Percentiles rank a stretch among this genome's conserved stretches.
phyloP scores from a whole-genome alignment of 2,329 filamentous ascomycete genomes.

The Chrysoporthe puriensis region DNA sequence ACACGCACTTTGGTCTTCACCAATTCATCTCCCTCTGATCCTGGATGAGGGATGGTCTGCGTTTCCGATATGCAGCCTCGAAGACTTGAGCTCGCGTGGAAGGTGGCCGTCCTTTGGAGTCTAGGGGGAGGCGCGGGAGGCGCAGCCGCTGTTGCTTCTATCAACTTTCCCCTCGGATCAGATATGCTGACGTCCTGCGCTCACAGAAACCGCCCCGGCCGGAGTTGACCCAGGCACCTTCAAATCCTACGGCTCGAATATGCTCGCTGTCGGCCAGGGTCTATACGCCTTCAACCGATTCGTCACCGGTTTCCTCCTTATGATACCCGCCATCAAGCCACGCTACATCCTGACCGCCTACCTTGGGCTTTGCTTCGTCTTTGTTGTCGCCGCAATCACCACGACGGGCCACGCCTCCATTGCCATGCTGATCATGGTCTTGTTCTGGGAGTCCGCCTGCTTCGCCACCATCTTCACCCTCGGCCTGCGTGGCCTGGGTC shows the following conservation, averaged over 20 bases:
- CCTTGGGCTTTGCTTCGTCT: constrained; percentile 56
- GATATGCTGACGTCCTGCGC: neutral
- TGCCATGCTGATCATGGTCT: constrained; percentile 56
- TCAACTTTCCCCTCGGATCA: neutral
- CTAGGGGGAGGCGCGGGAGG: too few relatives aligned
- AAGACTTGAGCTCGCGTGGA: neutral
- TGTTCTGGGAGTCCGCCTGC: constrained; percentile 62
- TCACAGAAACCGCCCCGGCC: constrained; percentile 1
- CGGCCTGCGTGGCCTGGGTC: constrained; percentile 59
- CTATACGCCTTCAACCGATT: constrained; percentile 64
- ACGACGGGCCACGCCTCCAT: constrained; percentile 55
- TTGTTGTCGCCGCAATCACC: constrained; percentile 56
- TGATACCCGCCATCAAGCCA: constrained; percentile 53
- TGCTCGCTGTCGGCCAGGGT: constrained; percentile 62
- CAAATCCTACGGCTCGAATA: constrained; percentile 45
- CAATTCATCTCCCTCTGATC: constrained; percentile 9
- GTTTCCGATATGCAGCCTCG: neutral
- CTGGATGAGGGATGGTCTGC: neutral
- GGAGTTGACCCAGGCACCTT: constrained; percentile 6
- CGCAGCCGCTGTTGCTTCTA: neutral
- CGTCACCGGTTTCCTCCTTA: constrained; percentile 58
- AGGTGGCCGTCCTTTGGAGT: neutral
- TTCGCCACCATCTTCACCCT: constrained; percentile 64
- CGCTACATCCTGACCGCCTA: constrained; percentile 58
- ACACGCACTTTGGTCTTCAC: too few relatives aligned